Percentiles rank a stretch among this genome's conserved stretches.
phyloP scores from a whole-genome alignment of 2,329 filamentous ascomycete genomes.

The Clarireedia homoeocarpa region DNA sequence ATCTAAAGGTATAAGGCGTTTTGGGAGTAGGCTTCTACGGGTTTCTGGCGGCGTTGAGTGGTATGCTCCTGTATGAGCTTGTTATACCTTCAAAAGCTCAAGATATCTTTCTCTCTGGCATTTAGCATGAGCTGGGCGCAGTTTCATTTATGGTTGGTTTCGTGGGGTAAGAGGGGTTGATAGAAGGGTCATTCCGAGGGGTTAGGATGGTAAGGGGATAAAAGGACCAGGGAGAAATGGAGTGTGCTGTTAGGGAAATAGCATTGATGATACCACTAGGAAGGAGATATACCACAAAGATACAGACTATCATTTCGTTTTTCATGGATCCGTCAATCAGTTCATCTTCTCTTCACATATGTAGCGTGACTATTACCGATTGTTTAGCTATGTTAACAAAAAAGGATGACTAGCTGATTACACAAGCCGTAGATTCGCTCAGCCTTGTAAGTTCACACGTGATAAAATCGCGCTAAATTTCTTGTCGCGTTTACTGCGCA shows the following conservation, averaged over 20 bases:
- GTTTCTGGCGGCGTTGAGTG: background rate
- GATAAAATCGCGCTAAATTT: background rate
- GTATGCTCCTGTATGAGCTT: background rate
- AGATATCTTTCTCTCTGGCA: too few relatives aligned
- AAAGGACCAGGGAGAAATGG: background rate
- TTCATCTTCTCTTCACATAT: too few relatives aligned
- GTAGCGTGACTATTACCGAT: too few relatives aligned
- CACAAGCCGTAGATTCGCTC: background rate
- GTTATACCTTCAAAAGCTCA: too few relatives aligned
- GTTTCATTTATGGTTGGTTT: background rate
- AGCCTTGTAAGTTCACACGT: conserved; percentile 5
- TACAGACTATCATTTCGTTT: too few relatives aligned
- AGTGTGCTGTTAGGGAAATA: background rate
- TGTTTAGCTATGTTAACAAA: too few relatives aligned
- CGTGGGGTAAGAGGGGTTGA: background rate
- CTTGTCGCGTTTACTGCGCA: conserved; percentile 8
- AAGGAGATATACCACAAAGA: too few relatives aligned
- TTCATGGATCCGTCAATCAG: too few relatives aligned
- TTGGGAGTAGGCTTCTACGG: too few relatives aligned
- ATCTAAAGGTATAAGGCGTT: too few relatives aligned
- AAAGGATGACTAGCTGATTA: too few relatives aligned
- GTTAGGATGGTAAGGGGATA: background rate
- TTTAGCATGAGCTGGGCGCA: background rate
- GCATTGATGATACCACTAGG: too few relatives aligned
- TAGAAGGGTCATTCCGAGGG: background rate